These are phyloP conservation scores for Aspergillus neoniger DNA, from an alignment of 2,329 filamentous ascomycete species.

Conservation along the genomic window DNA sequence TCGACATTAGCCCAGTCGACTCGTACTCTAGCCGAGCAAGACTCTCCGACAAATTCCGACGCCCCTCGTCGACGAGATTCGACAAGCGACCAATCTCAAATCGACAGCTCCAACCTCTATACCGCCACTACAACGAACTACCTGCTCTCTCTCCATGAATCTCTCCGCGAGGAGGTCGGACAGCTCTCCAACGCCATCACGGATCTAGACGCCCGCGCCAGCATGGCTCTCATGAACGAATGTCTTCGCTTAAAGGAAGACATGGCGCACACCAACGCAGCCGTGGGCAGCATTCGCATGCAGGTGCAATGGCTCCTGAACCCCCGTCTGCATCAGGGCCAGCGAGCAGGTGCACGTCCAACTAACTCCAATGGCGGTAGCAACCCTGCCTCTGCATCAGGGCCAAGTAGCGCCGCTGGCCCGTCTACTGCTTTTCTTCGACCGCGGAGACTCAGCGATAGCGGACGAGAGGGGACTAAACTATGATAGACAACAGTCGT, in stretches of 20 bases:
- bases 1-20: conserved; percentile 39
- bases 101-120: conserved; percentile 28
- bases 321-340: conserved; percentile 52
- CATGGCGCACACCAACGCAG: conserved; percentile 62
- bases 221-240: conserved; percentile 65
- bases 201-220: conserved; percentile 62
- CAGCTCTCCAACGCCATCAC: conserved; percentile 57
- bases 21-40: conserved; percentile 17
- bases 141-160: conserved; percentile 62
- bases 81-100: conserved; percentile 19
- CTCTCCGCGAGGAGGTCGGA: conserved; percentile 60
- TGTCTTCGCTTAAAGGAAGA: conserved; percentile 63
- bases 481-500: conserved; percentile 15
- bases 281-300: conserved; percentile 59
- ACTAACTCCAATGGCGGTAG: conserved; percentile 19
- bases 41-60: conserved; percentile 12
- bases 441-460: conserved; percentile 42
- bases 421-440: conserved; percentile 28
- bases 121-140: conserved; percentile 52
- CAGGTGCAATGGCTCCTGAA: conserved; percentile 66
- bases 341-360: conserved; percentile 28
- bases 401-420: conserved; percentile 28
- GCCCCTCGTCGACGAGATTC: conserved; percentile 1
- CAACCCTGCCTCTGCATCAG: conserved; percentile 26
- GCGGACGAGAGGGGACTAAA: conserved; percentile 46